phyloP scores from a whole-genome alignment of 1,139 yeast genomes.

The Hanseniaspora sp. region DNA sequence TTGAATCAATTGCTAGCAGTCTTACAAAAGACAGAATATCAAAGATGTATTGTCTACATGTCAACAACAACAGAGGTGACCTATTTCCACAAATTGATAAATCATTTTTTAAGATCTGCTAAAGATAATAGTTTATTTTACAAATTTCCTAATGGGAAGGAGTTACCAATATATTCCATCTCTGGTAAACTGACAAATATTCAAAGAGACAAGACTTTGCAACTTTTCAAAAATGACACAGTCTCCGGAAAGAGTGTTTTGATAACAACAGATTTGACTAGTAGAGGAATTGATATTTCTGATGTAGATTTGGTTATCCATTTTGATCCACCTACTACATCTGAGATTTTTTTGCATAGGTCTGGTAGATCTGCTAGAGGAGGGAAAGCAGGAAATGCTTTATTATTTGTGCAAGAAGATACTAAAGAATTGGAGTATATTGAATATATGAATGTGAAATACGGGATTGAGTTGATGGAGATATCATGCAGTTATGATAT shows the following conservation, averaged over 20 bases:
- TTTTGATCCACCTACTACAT: conserved; percentile 83
- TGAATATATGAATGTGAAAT: conserved; percentile 64
- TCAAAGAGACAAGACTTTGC: conserved; percentile 62
- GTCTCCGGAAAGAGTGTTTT: conserved; percentile 42
- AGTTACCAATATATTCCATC: conserved; percentile 48
- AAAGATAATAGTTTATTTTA: conserved; percentile 19
- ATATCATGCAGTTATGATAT: conserved; percentile 28
- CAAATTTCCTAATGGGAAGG: conserved; percentile 20
- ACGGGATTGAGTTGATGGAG: conserved; percentile 41
- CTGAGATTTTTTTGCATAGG: conserved; percentile 76
- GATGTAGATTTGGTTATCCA: conserved; percentile 84
- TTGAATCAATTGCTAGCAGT: conserved; percentile 47
- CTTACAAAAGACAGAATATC: conserved; percentile 45
- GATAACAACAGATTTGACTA: conserved; percentile 79
- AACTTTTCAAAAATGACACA: conserved; percentile 41
- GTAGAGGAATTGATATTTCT: conserved; percentile 87
- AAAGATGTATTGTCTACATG: conserved; percentile 73
- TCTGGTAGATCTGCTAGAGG: conserved; percentile 94
- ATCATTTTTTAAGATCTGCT: conserved; percentile 26
- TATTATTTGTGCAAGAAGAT: conserved; percentile 57
- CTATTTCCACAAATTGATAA: conserved; percentile 54
- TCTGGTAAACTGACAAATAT: conserved; percentile 77
- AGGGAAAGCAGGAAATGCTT: conserved; percentile 67
- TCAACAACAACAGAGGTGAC: conserved; percentile 84
- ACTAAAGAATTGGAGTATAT: conserved; percentile 67